phyloP scores from a whole-genome alignment of 129 eudicot species.

The Escallonia herrerae region DNA sequence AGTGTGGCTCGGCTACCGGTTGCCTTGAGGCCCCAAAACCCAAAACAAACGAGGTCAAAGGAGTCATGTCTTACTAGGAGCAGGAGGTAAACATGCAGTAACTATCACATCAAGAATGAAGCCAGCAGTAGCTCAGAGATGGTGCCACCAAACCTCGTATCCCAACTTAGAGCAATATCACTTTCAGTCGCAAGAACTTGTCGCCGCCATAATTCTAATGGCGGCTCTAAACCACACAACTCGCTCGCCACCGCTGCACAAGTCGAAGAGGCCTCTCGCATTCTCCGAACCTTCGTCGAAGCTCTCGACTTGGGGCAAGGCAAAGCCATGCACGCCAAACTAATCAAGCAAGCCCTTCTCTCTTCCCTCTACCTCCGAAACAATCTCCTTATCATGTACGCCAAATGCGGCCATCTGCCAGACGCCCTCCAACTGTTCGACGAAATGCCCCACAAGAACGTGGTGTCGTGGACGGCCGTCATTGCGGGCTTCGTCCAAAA shows the following conservation, averaged over 20 bases:
- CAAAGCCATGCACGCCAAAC: constrained; percentile 25
- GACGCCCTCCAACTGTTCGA: constrained; percentile 30
- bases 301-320: constrained; percentile 17
- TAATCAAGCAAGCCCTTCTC: constrained; percentile 10
- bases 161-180: neutral
- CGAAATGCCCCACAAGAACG: constrained; percentile 42
- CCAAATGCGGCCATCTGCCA: constrained; percentile 24
- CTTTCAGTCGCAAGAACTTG: neutral
- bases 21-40: too few species aligned
- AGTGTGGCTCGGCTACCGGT: too few species aligned
- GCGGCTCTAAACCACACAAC: neutral
- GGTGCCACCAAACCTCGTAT: neutral
- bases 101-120: neutral
- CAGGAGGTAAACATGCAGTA: too few species aligned
- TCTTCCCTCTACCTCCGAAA: constrained; percentile 27
- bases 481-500: constrained; percentile 33
- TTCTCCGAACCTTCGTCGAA: constrained; percentile 14
- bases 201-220: neutral
- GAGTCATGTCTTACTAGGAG: too few species aligned
- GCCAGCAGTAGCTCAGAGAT: neutral
- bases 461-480: constrained; percentile 45
- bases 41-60: too few species aligned
- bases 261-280: neutral
- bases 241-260: neutral
- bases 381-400: constrained; percentile 25